Evolutionary conservation across 2,329 filamentous ascomycete species (phyloP).

Genomic region (Trichoderma endophyticum): DNA sequence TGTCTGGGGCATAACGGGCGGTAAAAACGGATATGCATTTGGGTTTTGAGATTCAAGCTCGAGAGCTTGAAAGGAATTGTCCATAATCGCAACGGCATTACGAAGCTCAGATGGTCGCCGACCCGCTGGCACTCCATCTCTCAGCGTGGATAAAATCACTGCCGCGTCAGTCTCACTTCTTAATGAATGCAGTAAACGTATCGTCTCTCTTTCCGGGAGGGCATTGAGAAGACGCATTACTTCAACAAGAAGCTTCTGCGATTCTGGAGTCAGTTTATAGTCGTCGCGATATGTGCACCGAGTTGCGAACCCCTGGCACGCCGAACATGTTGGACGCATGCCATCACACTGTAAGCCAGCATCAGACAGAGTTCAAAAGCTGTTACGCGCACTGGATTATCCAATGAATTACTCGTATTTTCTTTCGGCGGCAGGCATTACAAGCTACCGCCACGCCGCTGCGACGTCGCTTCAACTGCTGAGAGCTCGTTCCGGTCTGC

Average conservation of each 20-base stretch:
- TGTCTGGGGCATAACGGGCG: neutral
- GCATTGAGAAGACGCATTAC: conserved; percentile 27
- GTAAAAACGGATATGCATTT: neutral
- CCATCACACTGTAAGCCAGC: conserved; percentile 23
- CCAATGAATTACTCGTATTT: neutral
- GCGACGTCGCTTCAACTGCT: neutral
- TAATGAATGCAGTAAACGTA: conserved; percentile 23
- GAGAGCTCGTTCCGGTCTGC: neutral
- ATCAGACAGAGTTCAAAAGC: neutral
- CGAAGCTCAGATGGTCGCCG: neutral
- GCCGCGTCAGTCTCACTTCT: conserved; percentile 25
- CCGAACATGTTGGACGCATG: conserved; percentile 22
- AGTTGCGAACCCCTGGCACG: conserved; percentile 19
- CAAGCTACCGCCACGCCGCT: neutral
- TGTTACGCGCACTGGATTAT: neutral
- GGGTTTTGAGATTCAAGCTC: conserved; percentile 10
- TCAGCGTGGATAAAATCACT: conserved; percentile 24
- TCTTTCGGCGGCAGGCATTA: neutral
- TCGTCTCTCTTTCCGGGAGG: conserved; percentile 23
- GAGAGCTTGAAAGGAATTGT: neutral
- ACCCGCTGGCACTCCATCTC: neutral
- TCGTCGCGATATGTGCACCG: conserved; percentile 24
- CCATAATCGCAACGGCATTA: neutral
- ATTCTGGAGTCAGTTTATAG: conserved; percentile 12
- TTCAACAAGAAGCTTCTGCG: conserved; percentile 20